phyloP scores from a whole-genome alignment of 2,329 filamentous ascomycete species.

The Xylaria sp. region DNA sequence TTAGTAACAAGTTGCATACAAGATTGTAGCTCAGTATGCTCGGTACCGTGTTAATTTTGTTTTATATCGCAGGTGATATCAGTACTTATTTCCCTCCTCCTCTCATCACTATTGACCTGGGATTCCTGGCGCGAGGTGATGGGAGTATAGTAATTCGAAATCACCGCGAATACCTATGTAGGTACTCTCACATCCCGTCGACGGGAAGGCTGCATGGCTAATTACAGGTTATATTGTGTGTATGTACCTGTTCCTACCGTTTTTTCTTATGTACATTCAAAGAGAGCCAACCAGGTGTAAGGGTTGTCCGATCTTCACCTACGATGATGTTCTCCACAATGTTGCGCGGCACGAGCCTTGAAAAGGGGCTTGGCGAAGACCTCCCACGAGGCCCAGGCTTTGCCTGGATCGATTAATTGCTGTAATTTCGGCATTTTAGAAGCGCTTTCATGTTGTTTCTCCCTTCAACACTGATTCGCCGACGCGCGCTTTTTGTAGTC shows the following conservation, averaged over 20 bases:
- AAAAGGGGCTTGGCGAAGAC: constrained; percentile 37
- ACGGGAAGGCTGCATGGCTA: constrained; percentile 2
- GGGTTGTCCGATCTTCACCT: neutral
- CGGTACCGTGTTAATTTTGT: too few species aligned
- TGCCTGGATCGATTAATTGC: constrained; percentile 40
- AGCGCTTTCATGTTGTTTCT: constrained; percentile 29
- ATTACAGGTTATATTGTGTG: neutral
- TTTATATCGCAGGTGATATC: neutral
- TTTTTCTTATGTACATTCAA: neutral
- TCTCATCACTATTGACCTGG: neutral
- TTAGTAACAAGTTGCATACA: neutral
- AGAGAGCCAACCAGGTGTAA: constrained; percentile 2
- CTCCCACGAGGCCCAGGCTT: constrained; percentile 7
- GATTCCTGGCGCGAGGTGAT: neutral
- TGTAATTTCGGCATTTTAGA: constrained; percentile 46
- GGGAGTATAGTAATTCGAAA: neutral
- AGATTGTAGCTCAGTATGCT: too few species aligned
- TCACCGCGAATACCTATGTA: neutral
- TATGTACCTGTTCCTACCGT: neutral
- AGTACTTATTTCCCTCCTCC: neutral
- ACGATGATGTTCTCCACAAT: constrained; percentile 8
- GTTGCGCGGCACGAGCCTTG: constrained; percentile 20
- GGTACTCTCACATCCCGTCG: neutral
- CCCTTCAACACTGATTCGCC: constrained; percentile 35
- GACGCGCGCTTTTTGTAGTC: neutral